Evolutionary conservation across 2,329 filamentous ascomycete genomes (phyloP), one percentile per base, ranked within the genome.

Genomic region (Fusarium mundagurra): DNA sequence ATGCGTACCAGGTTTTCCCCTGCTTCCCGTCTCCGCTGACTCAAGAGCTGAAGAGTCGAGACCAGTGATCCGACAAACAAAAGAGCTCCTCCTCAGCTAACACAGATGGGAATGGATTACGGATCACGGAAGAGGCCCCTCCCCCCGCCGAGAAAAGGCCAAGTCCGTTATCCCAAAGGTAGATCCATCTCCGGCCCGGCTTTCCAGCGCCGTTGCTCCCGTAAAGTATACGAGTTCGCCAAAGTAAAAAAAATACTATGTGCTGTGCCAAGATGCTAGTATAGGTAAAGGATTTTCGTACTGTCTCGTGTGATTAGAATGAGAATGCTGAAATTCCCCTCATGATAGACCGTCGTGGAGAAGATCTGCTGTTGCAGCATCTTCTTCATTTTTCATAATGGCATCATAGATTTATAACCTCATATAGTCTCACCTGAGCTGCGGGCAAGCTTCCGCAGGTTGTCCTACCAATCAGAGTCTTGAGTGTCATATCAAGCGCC

Each of bases 371-470:
- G 55, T 44, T 50, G 55, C 16, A 54, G 16, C 58, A 63, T 53
- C 60, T 67, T 72, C 57, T 74, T 67, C 36, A 20, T 60, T 31
- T 34, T 50, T 48, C 60, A 45, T 27, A 10, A 74, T 70, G 57
- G 29, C 74, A 75, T 77, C 65, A 74, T 75, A 33, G 69, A 78
- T 64, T 64, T 71, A 27, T 48, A 62, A 55, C 43, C 22, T 59
- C 61, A 60, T 51, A 48, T 51, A 48, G 69, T 77, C 72, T 76
- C 74, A 60, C 53, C 41, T 66, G 45, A 61, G 64, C 63, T 67
- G 65, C 61, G 31, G 70, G 51, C 50, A 58, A 31, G 54, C 18
- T n/a, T 55, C 48, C 36, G 43, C 31, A 33, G 17, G 38, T 57
- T 44, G 6, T 33, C 16, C 54, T 60, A 54, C 43, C 65, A 69